Percentiles rank a stretch among this genome's conserved stretches.
Evolutionary conservation across 768 basidiomycete species (phyloP).

Genomic region (Tubosaeta sp.): DNA sequence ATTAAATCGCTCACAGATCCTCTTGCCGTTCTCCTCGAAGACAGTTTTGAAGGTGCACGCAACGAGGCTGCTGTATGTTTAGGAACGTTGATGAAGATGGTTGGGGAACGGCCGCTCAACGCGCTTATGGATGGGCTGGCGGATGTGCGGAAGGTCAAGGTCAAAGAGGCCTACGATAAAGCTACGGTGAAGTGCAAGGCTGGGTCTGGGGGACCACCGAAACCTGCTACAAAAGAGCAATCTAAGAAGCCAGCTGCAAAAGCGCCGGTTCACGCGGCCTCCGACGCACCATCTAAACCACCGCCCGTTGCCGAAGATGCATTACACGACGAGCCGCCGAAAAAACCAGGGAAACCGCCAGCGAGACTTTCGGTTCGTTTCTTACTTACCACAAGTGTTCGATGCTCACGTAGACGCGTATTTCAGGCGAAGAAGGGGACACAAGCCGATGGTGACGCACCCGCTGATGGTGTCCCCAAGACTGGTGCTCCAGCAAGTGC

Average conservation of each 20-base stretch:
- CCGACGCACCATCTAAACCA: conserved; percentile 16
- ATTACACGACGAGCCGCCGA: conserved; percentile 30
- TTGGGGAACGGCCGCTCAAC: conserved; percentile 89
- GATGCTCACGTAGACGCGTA: conserved; percentile 1
- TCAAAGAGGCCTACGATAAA: conserved; percentile 90
- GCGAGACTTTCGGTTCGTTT: conserved; percentile 40
- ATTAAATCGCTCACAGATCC: conserved; percentile 79
- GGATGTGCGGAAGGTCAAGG: conserved; percentile 85
- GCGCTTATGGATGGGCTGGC: conserved; percentile 81
- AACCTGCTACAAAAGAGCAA: conserved; percentile 31
- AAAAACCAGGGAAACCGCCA: conserved; percentile 50
- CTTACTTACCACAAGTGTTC: background rate
- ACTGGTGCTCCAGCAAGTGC: conserved; percentile 25
- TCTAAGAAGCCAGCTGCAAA: conserved; percentile 39
- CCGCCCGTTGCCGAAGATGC: conserved; percentile 12
- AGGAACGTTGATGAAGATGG: conserved; percentile 93
- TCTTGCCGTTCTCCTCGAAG: conserved; percentile 74
- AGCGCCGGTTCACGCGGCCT: conserved; percentile 10
- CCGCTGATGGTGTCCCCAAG: conserved; percentile 14
- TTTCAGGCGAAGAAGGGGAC: conserved; percentile 50
- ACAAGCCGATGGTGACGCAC: conserved; percentile 29
- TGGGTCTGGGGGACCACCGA: conserved; percentile 50
- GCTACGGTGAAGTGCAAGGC: conserved; percentile 88
- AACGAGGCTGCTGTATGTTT: conserved; percentile 86
- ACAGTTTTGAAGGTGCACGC: conserved; percentile 83